Base-by-base conservation (phyloP, 345 rosid genomes). In the Litchi chinensis region DNA sequence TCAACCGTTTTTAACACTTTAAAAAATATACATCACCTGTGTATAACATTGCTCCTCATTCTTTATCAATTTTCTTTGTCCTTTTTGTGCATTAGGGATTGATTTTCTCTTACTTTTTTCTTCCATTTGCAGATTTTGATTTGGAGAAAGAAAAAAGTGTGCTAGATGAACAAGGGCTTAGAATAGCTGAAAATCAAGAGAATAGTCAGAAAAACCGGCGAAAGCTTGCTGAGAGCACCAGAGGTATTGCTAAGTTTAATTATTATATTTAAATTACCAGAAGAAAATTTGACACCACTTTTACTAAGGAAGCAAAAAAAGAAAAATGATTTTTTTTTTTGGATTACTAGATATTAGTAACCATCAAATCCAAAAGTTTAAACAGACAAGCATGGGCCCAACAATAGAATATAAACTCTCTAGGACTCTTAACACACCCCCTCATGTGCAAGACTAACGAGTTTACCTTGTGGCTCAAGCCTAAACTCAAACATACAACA, bases 191-290 rank as follows among this genome's bases (percentile, higher is more conserved):
- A 83, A 96, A 92, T 82, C 97, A 96, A 88, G 98, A 96, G 81
- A 93, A 91, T 84, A 94, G 99, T 81, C 97, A 90, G 81, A 93
- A 91, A 80, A 96, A 96, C 81, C 88, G 98, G 43, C 89, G 99
- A 59, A 96, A 94, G 82, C 99, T 96, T 83, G 99, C 98, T 41
- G 99, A 94, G 89, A 96, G 93, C 90, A 96, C 98, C 5, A 89
- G 97, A 89, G 98, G 99, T 96, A 87, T 75, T 71, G 9, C 7
- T 48, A 22, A 8, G 24, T 4, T 64, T 54, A 76, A 50, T 60
- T n/a, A 46, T 65, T 62, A 22, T 65, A 46, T 54, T 52, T 52
- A 6, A 48, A 39, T 50, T 52, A 52, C 18, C 8, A 12, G 32
- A 64, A 50, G 6, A 56, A 72, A 19, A n/a, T 56, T 8, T 10